A percentile compares a stretch with the other conserved stretches of the same genome.
Evolutionary conservation across 2,329 filamentous ascomycete species (phyloP).

Genomic region (Colletotrichum cereale): DNA sequence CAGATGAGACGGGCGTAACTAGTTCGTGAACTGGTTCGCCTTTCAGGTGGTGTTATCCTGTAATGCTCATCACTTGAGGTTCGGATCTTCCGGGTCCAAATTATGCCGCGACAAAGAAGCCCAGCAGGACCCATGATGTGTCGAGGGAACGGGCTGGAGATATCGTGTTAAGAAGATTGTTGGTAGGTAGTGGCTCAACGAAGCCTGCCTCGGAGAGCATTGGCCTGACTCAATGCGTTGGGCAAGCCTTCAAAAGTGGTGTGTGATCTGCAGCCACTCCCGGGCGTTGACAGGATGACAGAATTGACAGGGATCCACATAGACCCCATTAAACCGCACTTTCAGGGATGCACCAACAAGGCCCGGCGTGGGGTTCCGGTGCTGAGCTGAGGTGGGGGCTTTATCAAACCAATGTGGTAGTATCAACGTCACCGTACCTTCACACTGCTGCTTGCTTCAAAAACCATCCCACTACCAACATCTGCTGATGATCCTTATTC

Average conservation of each 20-base stretch:
- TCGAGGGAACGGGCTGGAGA: not conserved
- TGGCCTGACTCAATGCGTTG: not conserved
- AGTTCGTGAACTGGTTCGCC: not conserved
- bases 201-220: not conserved
- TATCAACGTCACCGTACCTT: constrained; percentile 11
- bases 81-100: not conserved
- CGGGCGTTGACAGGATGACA: constrained; percentile 20
- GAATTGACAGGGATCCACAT: constrained; percentile 21
- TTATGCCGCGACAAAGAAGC: not conserved
- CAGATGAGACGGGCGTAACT: not conserved
- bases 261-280: not conserved
- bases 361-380: constrained; percentile 32
- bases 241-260: constrained; percentile 13
- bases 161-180: not conserved
- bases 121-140: not conserved
- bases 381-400: not conserved
- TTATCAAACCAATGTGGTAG: not conserved
- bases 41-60: not conserved
- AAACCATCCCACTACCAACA: constrained; percentile 24
- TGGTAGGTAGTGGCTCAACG: constrained; percentile 29
- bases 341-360: not conserved
- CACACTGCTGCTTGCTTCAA: constrained; percentile 3
- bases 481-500: constrained; percentile 15
- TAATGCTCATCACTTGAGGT: not conserved
- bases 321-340: constrained; percentile 1